These are phyloP conservation scores for Amyloporia xantha DNA, from an alignment of 768 basidiomycete species.

Conservation along the genomic window DNA sequence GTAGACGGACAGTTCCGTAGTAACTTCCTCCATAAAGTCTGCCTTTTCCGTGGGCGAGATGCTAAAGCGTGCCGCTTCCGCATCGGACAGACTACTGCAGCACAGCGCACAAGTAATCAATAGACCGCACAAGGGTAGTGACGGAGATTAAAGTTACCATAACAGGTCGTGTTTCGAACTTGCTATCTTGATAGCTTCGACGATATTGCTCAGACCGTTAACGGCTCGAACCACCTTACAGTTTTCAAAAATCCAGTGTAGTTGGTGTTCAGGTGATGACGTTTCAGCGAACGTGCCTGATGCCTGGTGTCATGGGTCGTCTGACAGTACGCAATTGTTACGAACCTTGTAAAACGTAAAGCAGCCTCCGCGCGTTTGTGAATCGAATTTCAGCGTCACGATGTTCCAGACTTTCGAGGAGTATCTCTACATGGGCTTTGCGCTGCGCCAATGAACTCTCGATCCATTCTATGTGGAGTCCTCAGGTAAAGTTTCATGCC, in stretches of 20 bases:
- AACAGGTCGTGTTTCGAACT: conserved; percentile 80
- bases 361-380: conserved; percentile 76
- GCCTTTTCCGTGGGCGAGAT: conserved; percentile 64
- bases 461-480: conserved; percentile 79
- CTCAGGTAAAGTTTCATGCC: too few relatives aligned
- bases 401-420: conserved; percentile 86
- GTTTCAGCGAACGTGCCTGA: conserved; percentile 89
- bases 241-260: conserved; percentile 95
- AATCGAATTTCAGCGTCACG: conserved; percentile 79
- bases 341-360: conserved; percentile 90
- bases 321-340: conserved; percentile 2
- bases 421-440: conserved; percentile 66
- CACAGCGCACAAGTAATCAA: not conserved
- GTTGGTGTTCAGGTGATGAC: conserved; percentile 85
- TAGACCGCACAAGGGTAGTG: not conserved
- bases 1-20: conserved; percentile 89
- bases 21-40: conserved; percentile 83
- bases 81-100: conserved; percentile 66
- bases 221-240: conserved; percentile 78
- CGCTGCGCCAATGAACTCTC: conserved; percentile 54
- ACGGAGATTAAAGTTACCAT: conserved; percentile 40
- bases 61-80: conserved; percentile 63
- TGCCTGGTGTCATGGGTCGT: conserved; percentile 4
- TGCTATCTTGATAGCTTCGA: conserved; percentile 88
- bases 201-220: conserved; percentile 76